Evolutionary conservation across 805 yeast genomes (phyloP).

Genomic region (Schizosaccharomyces pombe): DNA sequence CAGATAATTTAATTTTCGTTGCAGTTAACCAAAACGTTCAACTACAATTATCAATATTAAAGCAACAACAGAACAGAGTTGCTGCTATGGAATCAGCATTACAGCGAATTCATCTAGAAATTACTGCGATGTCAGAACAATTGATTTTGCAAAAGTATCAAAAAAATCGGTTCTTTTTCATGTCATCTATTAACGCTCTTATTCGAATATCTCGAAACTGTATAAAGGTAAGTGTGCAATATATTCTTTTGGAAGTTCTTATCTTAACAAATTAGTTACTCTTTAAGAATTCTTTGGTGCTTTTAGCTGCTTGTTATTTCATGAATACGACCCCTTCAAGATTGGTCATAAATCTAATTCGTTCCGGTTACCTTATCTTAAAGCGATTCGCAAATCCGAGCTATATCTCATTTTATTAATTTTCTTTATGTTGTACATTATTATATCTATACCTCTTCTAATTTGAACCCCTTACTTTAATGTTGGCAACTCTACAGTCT

Average conservation of each 20-base stretch:
- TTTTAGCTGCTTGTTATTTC: not conserved
- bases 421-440: too few species aligned
- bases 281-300: not conserved
- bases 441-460: too few species aligned
- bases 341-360: not conserved
- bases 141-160: not conserved
- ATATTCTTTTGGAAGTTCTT: not conserved
- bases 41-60: not conserved
- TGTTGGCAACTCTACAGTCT: too few species aligned
- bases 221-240: not conserved
- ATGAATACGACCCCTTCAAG: not conserved
- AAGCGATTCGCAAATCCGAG: too few species aligned
- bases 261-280: not conserved
- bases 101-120: not conserved
- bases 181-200: not conserved
- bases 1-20: too few species aligned
- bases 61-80: not conserved
- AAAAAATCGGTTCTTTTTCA: not conserved
- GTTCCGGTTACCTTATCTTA: too few species aligned
- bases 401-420: too few species aligned
- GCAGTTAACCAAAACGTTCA: not conserved
- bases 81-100: not conserved
- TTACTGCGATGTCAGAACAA: not conserved
- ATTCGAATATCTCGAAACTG: not conserved
- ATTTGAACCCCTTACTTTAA: too few species aligned